phyloP scores from a whole-genome alignment of 1,284 basidiomycete genomes.

The Neolentinus lepideus region DNA sequence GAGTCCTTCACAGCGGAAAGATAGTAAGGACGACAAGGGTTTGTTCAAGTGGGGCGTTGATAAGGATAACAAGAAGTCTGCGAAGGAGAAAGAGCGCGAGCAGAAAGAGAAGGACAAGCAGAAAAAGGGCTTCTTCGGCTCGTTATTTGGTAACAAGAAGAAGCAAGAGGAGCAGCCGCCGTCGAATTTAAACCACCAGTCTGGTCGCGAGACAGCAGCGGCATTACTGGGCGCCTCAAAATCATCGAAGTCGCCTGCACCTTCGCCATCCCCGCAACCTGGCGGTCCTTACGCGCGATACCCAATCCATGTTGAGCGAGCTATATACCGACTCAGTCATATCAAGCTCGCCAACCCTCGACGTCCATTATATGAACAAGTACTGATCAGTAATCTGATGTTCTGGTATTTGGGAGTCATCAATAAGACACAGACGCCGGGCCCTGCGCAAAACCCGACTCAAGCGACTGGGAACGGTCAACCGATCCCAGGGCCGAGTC shows the following conservation, averaged over 20 bases:
- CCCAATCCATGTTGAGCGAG: slow-evolving; percentile 96
- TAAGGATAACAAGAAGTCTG: slow-evolving; percentile 49
- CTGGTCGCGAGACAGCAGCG: slow-evolving; percentile 75
- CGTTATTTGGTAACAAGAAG: slow-evolving; percentile 81
- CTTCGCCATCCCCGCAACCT: slow-evolving; percentile 57
- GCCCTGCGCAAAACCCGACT: slow-evolving; percentile 5
- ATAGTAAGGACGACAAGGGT: slow-evolving; percentile 77
- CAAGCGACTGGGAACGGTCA: not conserved
- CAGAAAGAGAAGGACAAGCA: slow-evolving; percentile 65
- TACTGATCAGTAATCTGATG: slow-evolving; percentile 98
- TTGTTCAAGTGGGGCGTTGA: slow-evolving; percentile 71
- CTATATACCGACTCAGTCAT: slow-evolving; percentile 94
- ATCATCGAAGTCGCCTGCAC: slow-evolving; percentile 58
- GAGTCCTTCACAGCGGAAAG: slow-evolving; percentile 28
- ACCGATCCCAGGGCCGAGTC: not conserved
- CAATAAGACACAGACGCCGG: slow-evolving; percentile 64
- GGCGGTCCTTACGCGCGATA: slow-evolving; percentile 76
- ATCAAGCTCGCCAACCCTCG: slow-evolving; percentile 98
- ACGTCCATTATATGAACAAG: slow-evolving; percentile 95
- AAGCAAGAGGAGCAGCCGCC: slow-evolving; percentile 60
- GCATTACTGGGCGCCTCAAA: slow-evolving; percentile 79
- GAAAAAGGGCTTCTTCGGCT: slow-evolving; percentile 83
- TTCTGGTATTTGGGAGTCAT: slow-evolving; percentile 99
- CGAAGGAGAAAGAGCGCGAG: slow-evolving; percentile 40
- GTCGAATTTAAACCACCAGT: slow-evolving; percentile 39